Base-by-base conservation (phyloP, 257 asterid species). In the Penstemon newberryi region DNA sequence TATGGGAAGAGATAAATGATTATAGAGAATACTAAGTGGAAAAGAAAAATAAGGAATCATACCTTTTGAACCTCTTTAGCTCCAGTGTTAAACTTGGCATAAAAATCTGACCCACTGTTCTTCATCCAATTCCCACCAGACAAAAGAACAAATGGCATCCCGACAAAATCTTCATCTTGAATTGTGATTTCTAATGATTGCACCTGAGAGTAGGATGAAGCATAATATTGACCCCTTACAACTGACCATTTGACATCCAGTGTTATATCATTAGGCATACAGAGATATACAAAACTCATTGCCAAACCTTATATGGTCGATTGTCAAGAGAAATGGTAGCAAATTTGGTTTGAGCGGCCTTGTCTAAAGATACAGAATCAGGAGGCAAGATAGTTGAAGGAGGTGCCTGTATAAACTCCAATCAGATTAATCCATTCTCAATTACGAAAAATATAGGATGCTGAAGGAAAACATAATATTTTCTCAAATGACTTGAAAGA, bases 121-220 rank as follows among this genome's bases (percentile, higher is more conserved):
- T 91, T 94, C 42, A 94, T 61, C 99, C 99, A 94, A 60, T 81
- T 87, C 70, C 81, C 91, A 70, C 82, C 86, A 69, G 87, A 83
- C 76, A 89, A 59, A 74, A 94, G 85, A 83, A 94, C 99, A 86
- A 94, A 94, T 64, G 99, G 96, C 89, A 94, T 91, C 73, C 99
- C 99, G 75, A 83, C 85, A 74, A 79, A 91, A 42, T 54, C 75
- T 67, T 76, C 95, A 75, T 85, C 96, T 76, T 82, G 93, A 68
- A 89, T 63, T 68, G 72, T 77, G 49, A 94, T 84, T 73, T 94
- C 99, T 74, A 91, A 65, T 45, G 90, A 87, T 69, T 86, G 97
- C 67, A 91, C 87, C 99, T 91, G 90, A 73, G 69, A 86, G 69
- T 69, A 60, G 65, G 73, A 66, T 56, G 33, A 52, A 49, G 73